These are phyloP conservation scores for Trichoderma polysporum DNA, from an alignment of 2,329 filamentous ascomycete species.

Conservation along the genomic window DNA sequence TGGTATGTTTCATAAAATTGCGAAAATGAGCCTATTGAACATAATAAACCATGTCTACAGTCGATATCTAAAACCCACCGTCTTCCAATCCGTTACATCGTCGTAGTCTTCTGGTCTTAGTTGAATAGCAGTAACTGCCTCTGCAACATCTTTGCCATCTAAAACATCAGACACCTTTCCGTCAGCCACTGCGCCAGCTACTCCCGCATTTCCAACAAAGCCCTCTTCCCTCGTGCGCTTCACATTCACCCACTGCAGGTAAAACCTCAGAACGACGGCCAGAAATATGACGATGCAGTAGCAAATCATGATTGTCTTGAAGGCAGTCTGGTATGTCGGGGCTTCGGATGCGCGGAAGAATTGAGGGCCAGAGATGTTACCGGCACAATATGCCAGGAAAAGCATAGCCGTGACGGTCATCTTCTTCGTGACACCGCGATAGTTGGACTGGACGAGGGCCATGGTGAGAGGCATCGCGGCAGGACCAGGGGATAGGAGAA, in stretches of 20 bases:
- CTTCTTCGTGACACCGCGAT: slow-evolving; percentile 58
- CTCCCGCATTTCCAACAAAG: slow-evolving; percentile 44
- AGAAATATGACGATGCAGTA: slow-evolving; percentile 51
- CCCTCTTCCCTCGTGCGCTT: slow-evolving; percentile 45
- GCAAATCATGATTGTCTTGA: slow-evolving; percentile 56
- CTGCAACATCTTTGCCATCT: slow-evolving; percentile 28
- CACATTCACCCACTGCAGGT: slow-evolving; percentile 48
- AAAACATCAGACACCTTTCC: slow-evolving; percentile 37
- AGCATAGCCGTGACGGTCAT: slow-evolving; percentile 58
- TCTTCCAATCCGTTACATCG: slow-evolving; percentile 61
- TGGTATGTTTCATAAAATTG: not conserved
- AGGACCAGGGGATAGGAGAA: slow-evolving; percentile 54
- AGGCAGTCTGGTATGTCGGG: slow-evolving; percentile 54
- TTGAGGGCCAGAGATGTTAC: slow-evolving; percentile 57
- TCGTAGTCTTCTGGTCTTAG: slow-evolving; percentile 50
- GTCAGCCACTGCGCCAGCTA: slow-evolving; percentile 41
- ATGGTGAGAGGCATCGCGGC: slow-evolving; percentile 55
- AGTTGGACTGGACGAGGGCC: slow-evolving; percentile 56
- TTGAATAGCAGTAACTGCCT: slow-evolving; percentile 37
- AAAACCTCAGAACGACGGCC: slow-evolving; percentile 45
- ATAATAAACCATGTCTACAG: slow-evolving; percentile 31
- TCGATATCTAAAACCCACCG: slow-evolving; percentile 58
- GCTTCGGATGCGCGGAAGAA: slow-evolving; percentile 52
- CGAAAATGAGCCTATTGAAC: not conserved
- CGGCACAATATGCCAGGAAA: slow-evolving; percentile 55